phyloP scores from a whole-genome alignment of 1,284 basidiomycete genomes.

The Cryptococcus amylolentus region DNA sequence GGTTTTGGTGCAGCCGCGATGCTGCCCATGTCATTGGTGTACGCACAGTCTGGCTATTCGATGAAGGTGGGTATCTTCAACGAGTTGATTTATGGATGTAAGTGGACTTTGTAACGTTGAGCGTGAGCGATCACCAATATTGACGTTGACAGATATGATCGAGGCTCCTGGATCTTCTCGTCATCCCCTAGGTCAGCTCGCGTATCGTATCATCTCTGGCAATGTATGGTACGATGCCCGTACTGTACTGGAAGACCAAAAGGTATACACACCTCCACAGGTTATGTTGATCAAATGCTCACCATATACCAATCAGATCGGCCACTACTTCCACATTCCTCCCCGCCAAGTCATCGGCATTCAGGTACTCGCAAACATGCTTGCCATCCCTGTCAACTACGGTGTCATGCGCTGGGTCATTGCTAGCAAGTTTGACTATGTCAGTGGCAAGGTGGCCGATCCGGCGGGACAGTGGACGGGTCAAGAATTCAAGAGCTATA shows the following conservation, averaged over 20 bases:
- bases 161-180: constrained; percentile 18
- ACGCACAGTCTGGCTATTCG: constrained; percentile 17
- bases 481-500: constrained; percentile 17
- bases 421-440: constrained; percentile 16
- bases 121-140: neutral
- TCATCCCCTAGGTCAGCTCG: constrained; percentile 21
- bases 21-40: constrained; percentile 21
- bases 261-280: constrained; percentile 3
- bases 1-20: constrained; percentile 20
- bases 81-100: constrained; percentile 21
- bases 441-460: constrained; percentile 10
- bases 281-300: neutral
- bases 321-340: constrained; percentile 19
- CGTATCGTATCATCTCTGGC: constrained; percentile 24
- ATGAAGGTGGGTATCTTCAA: constrained; percentile 24
- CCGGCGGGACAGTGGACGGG: constrained; percentile 17
- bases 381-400: constrained; percentile 18
- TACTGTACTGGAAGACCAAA: constrained; percentile 20
- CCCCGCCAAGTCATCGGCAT: constrained; percentile 12
- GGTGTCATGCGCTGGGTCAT: constrained; percentile 19
- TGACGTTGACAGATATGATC: constrained; percentile 9
- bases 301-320: constrained; percentile 2
- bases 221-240: constrained; percentile 21
- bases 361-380: constrained; percentile 17
- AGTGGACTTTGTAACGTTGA: neutral